phyloP scores from a whole-genome alignment of 495 filamentous ascomycete genomes.

The Trichoderma parareesei region DNA sequence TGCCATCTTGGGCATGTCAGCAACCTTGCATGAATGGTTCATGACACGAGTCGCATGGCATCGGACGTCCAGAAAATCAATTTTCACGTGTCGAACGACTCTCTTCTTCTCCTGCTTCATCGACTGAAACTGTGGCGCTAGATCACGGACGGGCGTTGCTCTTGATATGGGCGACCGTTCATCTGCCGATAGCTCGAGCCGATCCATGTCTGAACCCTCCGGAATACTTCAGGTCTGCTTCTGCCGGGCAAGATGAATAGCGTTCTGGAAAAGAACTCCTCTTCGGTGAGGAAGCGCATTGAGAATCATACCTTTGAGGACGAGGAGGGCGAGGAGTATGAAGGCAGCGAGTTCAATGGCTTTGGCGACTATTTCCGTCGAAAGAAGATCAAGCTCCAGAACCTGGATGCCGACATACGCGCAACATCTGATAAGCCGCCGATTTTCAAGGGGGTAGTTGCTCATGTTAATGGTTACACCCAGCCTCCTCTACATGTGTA shows the following conservation, averaged over 20 bases:
- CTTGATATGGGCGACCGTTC: neutral
- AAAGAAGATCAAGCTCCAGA: conserved; percentile 94
- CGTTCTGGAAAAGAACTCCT: conserved; percentile 66
- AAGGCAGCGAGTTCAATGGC: conserved; percentile 75
- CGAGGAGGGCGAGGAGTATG: conserved; percentile 88
- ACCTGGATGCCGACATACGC: conserved; percentile 76
- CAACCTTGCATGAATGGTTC: neutral
- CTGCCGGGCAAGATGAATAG: conserved; percentile 61
- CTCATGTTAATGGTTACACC: conserved; percentile 88
- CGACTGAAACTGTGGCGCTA: conserved; percentile 1
- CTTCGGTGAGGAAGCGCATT: conserved; percentile 73
- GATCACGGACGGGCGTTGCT: neutral
- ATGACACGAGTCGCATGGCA: neutral
- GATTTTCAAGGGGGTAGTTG: conserved; percentile 84
- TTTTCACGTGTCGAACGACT: neutral
- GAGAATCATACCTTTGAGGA: conserved; percentile 52
- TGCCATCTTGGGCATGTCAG: neutral
- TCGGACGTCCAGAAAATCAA: neutral
- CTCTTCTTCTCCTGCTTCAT: neutral
- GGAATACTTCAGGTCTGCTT: neutral
- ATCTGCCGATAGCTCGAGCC: neutral
- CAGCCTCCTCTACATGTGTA: conserved; percentile 77
- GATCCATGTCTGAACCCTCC: neutral
- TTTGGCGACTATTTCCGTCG: conserved; percentile 84
- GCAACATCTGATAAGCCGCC: conserved; percentile 60